Base-by-base conservation (phyloP, 164 flowering plant genomes). In the Vitis labrusca region DNA sequence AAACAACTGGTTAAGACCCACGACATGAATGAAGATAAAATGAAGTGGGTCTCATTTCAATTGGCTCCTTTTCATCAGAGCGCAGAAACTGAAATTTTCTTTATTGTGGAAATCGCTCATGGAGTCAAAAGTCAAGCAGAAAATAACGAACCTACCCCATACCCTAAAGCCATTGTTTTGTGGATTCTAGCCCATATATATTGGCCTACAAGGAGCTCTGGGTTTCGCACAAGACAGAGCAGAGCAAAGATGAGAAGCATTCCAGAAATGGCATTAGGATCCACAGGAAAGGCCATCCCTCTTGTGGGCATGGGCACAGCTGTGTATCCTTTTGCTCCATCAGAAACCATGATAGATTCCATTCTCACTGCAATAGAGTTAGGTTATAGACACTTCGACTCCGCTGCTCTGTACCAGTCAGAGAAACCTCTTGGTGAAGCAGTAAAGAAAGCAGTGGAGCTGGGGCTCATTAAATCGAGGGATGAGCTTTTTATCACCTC, bases 361-460 rank as follows among this genome's bases (percentile, higher is more conserved):
- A 55, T 55, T 55, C 58, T 55, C 9, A n/a, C 15, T 13, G 58
- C 58, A 13, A 55, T 55, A n/a, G 17, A 55, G 17, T 8, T 55
- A 2, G 58, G 58, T 17, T 55, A 55, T 15, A n/a, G 58, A 8
- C 58, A 55, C 58, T 55, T 55, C 19, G 58, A 55, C 58, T 14
- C 58, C 5, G 58, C 58, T 8, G 58, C 58, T 55, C 16, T 55
- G 4, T 55, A 55, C 58, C 58, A 13, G 16, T 55, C 58, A 8
- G 58, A 55, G 58, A n/a, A 55, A 15, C 58, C 58, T 17, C 58
- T 55, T n/a, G 58, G 58, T 17, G 58, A 55, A 8, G 58, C 58
- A 7, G 0, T n/a, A n/a, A 15, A n/a, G 17, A 8, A 55, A n/a
- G 58, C n/a, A n/a, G 6, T 55, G 58, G 9, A 17, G 9, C 58